A percentile compares a stretch with the other conserved stretches of the same genome.
These are phyloP conservation scores for Halteria grandinella DNA, from an alignment of 73 alveolate species.

Conservation along the genomic window DNA sequence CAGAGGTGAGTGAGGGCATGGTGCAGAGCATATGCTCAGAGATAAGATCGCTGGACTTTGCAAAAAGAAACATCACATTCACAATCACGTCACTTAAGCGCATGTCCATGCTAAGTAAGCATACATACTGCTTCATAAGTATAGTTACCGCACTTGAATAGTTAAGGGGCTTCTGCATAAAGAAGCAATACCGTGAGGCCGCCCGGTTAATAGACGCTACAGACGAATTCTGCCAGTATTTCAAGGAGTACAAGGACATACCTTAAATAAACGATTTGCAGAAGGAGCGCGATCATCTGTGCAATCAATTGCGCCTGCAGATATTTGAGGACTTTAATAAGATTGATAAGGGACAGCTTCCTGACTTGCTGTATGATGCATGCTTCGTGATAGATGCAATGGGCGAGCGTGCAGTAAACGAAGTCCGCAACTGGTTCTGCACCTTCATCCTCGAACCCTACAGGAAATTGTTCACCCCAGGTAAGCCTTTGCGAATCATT, in stretches of 20 bases:
- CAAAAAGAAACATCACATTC: conserved; percentile 92
- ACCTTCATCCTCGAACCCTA: conserved; percentile 87
- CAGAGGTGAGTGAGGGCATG: conserved; percentile 91
- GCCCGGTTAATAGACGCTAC: conserved; percentile 95
- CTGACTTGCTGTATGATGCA: conserved; percentile 82
- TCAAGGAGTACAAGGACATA: conserved; percentile 88
- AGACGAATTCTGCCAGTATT: conserved; percentile 84
- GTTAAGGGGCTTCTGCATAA: conserved; percentile 81
- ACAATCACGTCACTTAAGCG: conserved; percentile 92
- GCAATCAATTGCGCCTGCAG: conserved; percentile 71
- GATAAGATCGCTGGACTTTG: conserved; percentile 92
- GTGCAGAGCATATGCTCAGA: conserved; percentile 94
- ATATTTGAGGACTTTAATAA: conserved; percentile 81
- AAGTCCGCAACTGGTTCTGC: conserved; percentile 83
- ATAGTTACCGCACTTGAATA: conserved; percentile 92
- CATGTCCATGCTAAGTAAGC: conserved; percentile 84
- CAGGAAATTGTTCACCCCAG: conserved; percentile 82
- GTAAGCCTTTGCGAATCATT: conserved; percentile 49
- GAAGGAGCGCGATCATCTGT: conserved; percentile 84
- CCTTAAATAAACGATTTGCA: conserved; percentile 82
- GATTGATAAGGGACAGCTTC: conserved; percentile 66
- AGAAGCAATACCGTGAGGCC: conserved; percentile 91
- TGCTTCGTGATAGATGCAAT: conserved; percentile 88
- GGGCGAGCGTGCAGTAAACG: conserved; percentile 85
- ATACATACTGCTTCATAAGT: neutral